A percentile compares a stretch with the other conserved stretches of the same genome.
These are phyloP conservation scores for Vitis rupestris DNA, from an alignment of 164 flowering plant species.

Conservation along the genomic window DNA sequence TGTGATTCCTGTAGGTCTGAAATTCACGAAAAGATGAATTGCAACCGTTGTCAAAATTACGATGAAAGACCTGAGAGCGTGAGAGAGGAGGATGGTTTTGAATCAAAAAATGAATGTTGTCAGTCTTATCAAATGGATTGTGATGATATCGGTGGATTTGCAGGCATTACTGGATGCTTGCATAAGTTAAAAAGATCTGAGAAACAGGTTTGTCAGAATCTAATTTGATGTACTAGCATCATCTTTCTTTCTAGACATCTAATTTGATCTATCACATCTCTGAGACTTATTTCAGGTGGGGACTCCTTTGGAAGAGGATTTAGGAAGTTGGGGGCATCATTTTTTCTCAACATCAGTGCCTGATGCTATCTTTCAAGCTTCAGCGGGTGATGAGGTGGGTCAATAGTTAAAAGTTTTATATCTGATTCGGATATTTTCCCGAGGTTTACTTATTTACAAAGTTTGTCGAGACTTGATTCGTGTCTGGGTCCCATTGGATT, in stretches of 20 bases:
- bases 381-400: constrained; percentile 93
- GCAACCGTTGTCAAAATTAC: constrained; percentile 63
- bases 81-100: constrained; percentile 21
- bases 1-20: constrained; percentile 59
- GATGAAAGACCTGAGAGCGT: constrained; percentile 20
- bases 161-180: constrained; percentile 70
- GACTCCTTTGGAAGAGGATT: constrained; percentile 84
- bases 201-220: constrained; percentile 61
- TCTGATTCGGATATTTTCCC: background rate
- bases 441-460: background rate
- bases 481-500: too few species aligned
- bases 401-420: background rate
- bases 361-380: constrained; percentile 81
- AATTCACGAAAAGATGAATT: constrained; percentile 90
- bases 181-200: constrained; percentile 62
- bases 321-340: constrained; percentile 96
- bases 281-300: constrained; percentile 58
- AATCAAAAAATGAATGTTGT: constrained; percentile 16
- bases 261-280: background rate
- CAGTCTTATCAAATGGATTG: constrained; percentile 29
- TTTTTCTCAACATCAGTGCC: constrained; percentile 66
- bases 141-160: constrained; percentile 94
- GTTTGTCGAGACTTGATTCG: background rate
- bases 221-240: background rate
- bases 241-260: background rate